A percentile compares a stretch with the other conserved stretches of the same genome.
Conservation (phyloP, 208 protist species). For the Acanthamoeba healyi region DNA sequence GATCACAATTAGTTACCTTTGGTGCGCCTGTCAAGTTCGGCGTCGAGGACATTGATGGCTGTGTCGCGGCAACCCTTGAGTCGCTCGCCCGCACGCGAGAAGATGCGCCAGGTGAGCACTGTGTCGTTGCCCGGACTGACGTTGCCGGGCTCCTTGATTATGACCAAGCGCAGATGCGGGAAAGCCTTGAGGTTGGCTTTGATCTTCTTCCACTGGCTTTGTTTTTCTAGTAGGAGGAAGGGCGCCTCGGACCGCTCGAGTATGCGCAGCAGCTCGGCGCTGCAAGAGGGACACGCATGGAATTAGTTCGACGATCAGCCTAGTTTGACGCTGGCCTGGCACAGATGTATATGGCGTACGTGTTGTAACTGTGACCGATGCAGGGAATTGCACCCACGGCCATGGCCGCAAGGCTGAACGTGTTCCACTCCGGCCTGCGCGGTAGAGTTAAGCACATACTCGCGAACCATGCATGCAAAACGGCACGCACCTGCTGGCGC, state of each 20-base stretch:
- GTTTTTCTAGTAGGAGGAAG: slow-evolving; percentile 60
- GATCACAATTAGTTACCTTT: not conserved
- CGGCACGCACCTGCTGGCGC: not conserved
- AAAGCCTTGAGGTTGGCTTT: not conserved
- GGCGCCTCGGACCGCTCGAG: slow-evolving; percentile 3
- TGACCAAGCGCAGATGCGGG: slow-evolving; percentile 5
- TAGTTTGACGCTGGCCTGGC: too few relatives aligned
- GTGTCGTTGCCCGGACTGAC: not conserved
- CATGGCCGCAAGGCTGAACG: slow-evolving; percentile 14
- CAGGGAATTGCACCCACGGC: slow-evolving; percentile 31
- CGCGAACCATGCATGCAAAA: too few relatives aligned
- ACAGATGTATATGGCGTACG: not conserved
- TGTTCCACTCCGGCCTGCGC: slow-evolving; percentile 26
- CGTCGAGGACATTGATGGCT: not conserved
- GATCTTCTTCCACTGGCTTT: slow-evolving; percentile 63
- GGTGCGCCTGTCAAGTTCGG: not conserved
- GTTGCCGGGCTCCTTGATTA: slow-evolving; percentile 42
- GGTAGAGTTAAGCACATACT: not conserved
- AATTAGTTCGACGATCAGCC: too few relatives aligned
- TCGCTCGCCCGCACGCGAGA: not conserved
- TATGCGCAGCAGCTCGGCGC: slow-evolving; percentile 30
- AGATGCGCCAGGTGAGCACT: slow-evolving; percentile 1
- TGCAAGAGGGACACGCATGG: not conserved
- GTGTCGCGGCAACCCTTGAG: not conserved
- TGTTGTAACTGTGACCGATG: slow-evolving; percentile 19